Evolutionary conservation across 1,139 yeast genomes (phyloP).

Genomic region (Geotrichum restrictum): DNA sequence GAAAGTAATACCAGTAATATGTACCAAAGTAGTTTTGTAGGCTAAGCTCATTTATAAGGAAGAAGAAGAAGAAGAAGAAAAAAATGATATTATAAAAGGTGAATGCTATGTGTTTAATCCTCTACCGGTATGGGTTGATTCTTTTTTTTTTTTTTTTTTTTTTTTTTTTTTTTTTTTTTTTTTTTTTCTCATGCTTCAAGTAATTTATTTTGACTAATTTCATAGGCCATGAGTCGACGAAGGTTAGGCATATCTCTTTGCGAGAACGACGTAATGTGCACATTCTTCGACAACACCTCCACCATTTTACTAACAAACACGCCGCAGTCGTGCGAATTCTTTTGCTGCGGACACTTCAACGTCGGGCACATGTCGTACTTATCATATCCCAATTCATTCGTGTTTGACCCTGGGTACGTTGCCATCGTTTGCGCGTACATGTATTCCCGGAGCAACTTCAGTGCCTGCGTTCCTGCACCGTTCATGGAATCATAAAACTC

Average conservation of each 20-base stretch:
- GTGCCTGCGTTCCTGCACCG: slow-evolving; percentile 51
- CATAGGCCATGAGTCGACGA: slow-evolving; percentile 67
- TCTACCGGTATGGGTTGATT: no score
- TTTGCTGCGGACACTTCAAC: slow-evolving; percentile 69
- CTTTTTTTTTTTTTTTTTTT: no score
- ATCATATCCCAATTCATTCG: slow-evolving; percentile 29
- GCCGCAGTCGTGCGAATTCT: slow-evolving; percentile 91
- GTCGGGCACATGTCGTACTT: slow-evolving; percentile 24
- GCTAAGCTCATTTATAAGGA: background rate
- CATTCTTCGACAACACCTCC: slow-evolving; percentile 50
- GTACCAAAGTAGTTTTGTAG: background rate
- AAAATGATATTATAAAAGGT: no score
- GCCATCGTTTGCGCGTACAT: slow-evolving; percentile 37
- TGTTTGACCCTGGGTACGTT: slow-evolving; percentile 39
- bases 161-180: no score
- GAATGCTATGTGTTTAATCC: no score
- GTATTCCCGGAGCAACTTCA: slow-evolving; percentile 52
- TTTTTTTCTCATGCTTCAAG: background rate
- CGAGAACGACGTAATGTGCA: slow-evolving; percentile 47
- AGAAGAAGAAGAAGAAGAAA: no score
- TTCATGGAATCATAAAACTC: slow-evolving; percentile 75
- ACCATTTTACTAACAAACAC: slow-evolving; percentile 84
- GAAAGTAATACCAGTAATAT: no score
- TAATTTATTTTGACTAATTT: slow-evolving; percentile 28
- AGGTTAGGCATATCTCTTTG: slow-evolving; percentile 68